Percentiles rank a stretch among this genome's conserved stretches.
Evolutionary conservation across 352 stramenopile species (phyloP).

Genomic region (Globisporangium viniferum): DNA sequence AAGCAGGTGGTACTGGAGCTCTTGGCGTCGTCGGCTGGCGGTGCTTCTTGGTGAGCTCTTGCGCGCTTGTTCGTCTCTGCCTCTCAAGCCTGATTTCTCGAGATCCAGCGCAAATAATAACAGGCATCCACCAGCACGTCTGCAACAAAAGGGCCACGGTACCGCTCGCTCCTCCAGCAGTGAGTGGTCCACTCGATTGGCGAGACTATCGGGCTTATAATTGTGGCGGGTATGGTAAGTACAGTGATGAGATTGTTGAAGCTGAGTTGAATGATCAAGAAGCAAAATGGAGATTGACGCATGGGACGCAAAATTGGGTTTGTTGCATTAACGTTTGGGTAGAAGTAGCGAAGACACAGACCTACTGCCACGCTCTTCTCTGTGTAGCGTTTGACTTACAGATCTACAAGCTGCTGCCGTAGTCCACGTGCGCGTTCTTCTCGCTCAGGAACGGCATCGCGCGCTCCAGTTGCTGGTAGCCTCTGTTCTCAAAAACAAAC

Average conservation of each 20-base stretch:
- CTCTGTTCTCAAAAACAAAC: background rate
- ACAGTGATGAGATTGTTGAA: background rate
- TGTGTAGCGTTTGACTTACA: background rate
- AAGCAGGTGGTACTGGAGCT: background rate
- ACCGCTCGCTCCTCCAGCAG: background rate
- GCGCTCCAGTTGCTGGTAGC: slow-evolving; percentile 21
- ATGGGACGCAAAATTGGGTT: background rate
- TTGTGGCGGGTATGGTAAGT: background rate
- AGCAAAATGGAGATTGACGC: background rate
- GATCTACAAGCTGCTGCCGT: slow-evolving; percentile 32
- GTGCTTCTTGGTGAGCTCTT: background rate
- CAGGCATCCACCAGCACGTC: no score
- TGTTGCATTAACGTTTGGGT: background rate
- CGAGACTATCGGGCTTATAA: background rate
- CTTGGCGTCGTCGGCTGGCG: background rate
- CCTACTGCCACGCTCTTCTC: background rate
- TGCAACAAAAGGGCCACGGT: background rate
- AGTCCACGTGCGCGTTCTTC: slow-evolving; percentile 36
- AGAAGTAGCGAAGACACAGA: no score
- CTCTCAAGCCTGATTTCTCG: background rate
- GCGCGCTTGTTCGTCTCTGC: background rate
- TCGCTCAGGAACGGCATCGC: slow-evolving; percentile 39
- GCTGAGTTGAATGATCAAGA: background rate
- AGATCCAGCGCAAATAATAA: background rate
- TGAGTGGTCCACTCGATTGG: background rate